Conservation (phyloP, 345 rosid genomes). For the Trapa bicornis region DNA sequence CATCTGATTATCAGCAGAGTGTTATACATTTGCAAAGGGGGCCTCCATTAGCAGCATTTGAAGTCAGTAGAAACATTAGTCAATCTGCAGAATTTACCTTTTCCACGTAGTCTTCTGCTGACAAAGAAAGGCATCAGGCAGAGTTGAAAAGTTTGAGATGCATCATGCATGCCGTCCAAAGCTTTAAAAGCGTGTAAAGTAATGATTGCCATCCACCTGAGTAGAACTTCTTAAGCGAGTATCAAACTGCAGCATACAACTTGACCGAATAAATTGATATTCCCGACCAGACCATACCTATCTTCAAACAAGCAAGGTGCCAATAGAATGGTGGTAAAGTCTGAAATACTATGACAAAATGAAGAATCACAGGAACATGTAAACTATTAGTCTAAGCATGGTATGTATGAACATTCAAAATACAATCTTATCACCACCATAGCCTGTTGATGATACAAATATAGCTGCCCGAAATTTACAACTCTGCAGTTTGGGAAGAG, state of each 20-base stretch:
- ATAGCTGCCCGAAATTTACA: conserved; percentile 3
- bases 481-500: neutral
- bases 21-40: too few relatives aligned
- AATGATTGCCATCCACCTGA: too few relatives aligned
- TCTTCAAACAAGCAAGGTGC: neutral
- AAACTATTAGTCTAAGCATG: neutral
- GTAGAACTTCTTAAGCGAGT: neutral
- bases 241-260: neutral
- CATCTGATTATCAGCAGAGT: too few relatives aligned
- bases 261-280: neutral
- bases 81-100: too few relatives aligned
- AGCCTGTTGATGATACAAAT: conserved; percentile 1
- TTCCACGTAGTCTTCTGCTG: too few relatives aligned
- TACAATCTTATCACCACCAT: neutral
- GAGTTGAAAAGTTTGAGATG: too few relatives aligned
- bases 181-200: too few relatives aligned
- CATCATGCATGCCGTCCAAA: too few relatives aligned
- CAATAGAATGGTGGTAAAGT: neutral
- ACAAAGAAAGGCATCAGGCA: too few relatives aligned
- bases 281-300: neutral
- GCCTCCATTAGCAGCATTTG: too few relatives aligned
- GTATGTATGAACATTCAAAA: neutral
- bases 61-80: too few relatives aligned
- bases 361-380: neutral
- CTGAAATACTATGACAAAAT: neutral